phyloP scores from a whole-genome alignment of 1,284 basidiomycete species.

The Ganoderma sinense region DNA sequence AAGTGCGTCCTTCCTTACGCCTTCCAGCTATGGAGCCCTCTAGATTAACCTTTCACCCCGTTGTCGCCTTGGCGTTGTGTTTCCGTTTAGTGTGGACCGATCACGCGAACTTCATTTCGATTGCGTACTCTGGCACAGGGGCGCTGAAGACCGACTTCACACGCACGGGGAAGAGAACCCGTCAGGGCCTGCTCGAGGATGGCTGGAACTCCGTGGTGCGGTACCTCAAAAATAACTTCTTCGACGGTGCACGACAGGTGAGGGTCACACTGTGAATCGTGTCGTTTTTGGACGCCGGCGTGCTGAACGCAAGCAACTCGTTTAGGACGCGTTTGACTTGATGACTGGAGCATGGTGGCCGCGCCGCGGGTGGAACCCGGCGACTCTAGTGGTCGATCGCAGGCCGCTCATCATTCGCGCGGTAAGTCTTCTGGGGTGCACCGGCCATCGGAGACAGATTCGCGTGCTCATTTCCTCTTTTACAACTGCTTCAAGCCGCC shows the following conservation, averaged over 20 bases:
- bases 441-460: background rate
- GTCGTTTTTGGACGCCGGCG: background rate
- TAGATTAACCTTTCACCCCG: constrained; percentile 6
- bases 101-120: constrained; percentile 92
- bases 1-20: constrained; percentile 57
- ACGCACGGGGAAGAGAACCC: constrained; percentile 89
- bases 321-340: constrained; percentile 91
- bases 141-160: constrained; percentile 99
- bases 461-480: background rate
- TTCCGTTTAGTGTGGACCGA: constrained; percentile 92
- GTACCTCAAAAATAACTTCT: constrained; percentile 97
- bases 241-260: constrained; percentile 92
- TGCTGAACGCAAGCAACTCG: constrained; percentile 14
- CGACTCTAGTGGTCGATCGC: constrained; percentile 77
- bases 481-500: constrained; percentile 70
- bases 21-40: background rate
- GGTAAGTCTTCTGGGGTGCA: constrained; percentile 54
- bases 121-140: constrained; percentile 94
- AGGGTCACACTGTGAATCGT: constrained; percentile 29
- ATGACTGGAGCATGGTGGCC: constrained; percentile 93
- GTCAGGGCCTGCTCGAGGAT: constrained; percentile 84
- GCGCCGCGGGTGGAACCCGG: constrained; percentile 64
- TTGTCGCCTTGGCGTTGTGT: background rate
- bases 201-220: constrained; percentile 88
- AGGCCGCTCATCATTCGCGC: constrained; percentile 85